Conservation (phyloP, 208 protist genomes). For the Lotmaria passim region DNA sequence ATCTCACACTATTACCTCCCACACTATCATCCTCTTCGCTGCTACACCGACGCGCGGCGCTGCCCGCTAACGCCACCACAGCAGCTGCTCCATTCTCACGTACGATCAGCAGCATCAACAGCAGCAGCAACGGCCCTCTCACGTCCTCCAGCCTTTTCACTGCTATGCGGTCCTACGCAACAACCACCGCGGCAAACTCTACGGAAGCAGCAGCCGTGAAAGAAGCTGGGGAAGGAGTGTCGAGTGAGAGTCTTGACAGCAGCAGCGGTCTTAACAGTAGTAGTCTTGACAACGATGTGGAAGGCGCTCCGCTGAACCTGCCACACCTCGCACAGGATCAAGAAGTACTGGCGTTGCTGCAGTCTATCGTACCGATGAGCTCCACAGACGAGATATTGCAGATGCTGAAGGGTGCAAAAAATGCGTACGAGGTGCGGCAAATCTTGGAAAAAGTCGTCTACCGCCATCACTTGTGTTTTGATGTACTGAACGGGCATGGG, state of each 20-base stretch:
- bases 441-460: slow-evolving; percentile 79
- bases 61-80: no score
- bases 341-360: slow-evolving; percentile 46
- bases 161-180: slow-evolving; percentile 3
- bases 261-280: no score
- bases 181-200: background rate
- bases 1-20: no score
- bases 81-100: no score
- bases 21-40: no score
- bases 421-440: slow-evolving; percentile 72
- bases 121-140: background rate
- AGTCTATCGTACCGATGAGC: slow-evolving; percentile 50
- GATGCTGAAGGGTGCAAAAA: slow-evolving; percentile 73
- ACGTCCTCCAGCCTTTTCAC: slow-evolving; percentile 11
- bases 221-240: slow-evolving; percentile 1
- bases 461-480: slow-evolving; percentile 69
- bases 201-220: background rate
- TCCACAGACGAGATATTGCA: slow-evolving; percentile 53
- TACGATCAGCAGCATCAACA: no score
- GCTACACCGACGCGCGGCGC: no score
- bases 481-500: slow-evolving; percentile 86
- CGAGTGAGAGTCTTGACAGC: no score
- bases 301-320: no score
- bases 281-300: background rate
- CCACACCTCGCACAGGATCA: slow-evolving; percentile 36